These are phyloP conservation scores for Puccinia polysora DNA, from an alignment of 1,284 basidiomycete species.

Conservation along the genomic window DNA sequence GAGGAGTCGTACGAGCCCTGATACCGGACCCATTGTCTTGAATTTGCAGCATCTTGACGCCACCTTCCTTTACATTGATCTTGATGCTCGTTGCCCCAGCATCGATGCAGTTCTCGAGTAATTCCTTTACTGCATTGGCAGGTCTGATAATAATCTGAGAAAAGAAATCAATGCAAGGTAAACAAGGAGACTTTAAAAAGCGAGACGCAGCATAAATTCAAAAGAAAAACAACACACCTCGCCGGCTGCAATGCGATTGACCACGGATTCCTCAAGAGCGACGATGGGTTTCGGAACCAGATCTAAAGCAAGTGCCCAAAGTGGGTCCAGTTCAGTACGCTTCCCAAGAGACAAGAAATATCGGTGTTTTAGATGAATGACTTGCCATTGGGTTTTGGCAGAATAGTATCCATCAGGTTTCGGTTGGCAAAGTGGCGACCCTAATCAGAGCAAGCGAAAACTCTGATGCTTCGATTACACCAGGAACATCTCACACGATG, in stretches of 20 bases:
- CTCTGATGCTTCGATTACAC: too few species aligned
- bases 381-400: too few species aligned
- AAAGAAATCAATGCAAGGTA: neutral
- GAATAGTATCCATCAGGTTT: too few species aligned
- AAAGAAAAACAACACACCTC: constrained; percentile 54
- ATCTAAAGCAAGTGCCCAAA: too few species aligned
- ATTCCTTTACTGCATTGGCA: constrained; percentile 90
- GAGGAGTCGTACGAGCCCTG: constrained; percentile 58
- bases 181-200: constrained; percentile 1
- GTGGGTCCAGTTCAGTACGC: too few species aligned
- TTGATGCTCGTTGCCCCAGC: constrained; percentile 83
- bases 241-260: constrained; percentile 63
- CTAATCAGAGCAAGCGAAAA: too few species aligned
- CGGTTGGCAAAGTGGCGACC: too few species aligned
- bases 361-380: too few species aligned
- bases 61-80: constrained; percentile 88
- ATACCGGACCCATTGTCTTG: constrained; percentile 96
- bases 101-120: constrained; percentile 91
- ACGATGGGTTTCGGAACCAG: constrained; percentile 52
- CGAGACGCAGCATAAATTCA: neutral
- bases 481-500: too few species aligned
- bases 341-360: too few species aligned
- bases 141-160: constrained; percentile 89
- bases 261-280: constrained; percentile 57
- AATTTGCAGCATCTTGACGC: constrained; percentile 89